Conservation (phyloP, 2,329 filamentous ascomycete genomes). For the Sclerotinia nivalis region DNA sequence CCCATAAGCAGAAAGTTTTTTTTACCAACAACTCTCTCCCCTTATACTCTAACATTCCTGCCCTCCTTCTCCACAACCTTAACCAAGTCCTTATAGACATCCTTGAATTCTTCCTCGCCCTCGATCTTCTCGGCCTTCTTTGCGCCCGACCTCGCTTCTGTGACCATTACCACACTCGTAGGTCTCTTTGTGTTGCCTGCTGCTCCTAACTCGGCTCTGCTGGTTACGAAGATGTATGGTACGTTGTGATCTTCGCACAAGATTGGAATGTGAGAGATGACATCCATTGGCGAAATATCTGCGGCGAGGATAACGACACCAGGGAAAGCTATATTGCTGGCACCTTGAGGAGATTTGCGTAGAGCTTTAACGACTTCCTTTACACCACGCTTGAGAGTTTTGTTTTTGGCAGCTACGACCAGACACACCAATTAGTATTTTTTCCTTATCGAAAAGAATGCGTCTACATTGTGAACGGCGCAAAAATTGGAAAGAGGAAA, state of each 20-base stretch:
- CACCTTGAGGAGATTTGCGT: constrained; percentile 78
- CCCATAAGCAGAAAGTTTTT: constrained; percentile 17
- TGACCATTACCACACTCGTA: constrained; percentile 92
- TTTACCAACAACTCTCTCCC: background rate
- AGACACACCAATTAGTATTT: constrained; percentile 28
- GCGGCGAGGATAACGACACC: constrained; percentile 88
- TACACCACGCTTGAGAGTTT: constrained; percentile 94
- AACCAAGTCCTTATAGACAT: constrained; percentile 63
- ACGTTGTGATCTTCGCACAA: constrained; percentile 98
- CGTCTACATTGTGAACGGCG: background rate
- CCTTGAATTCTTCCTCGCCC: constrained; percentile 60
- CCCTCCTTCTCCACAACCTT: constrained; percentile 68
- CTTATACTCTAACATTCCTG: constrained; percentile 47
- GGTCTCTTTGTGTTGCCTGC: constrained; percentile 94
- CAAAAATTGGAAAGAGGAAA: constrained; percentile 8
- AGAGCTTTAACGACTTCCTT: constrained; percentile 99
- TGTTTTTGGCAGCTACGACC: constrained; percentile 80
- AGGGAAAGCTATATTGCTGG: constrained; percentile 63
- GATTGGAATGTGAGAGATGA: constrained; percentile 96
- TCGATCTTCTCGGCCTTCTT: constrained; percentile 46
- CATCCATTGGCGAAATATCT: constrained; percentile 97
- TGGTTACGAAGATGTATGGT: constrained; percentile 93
- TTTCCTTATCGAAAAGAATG: background rate
- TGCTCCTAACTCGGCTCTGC: constrained; percentile 88
- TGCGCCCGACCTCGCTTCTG: constrained; percentile 53